These are phyloP conservation scores for Lachancea fermentati DNA, from an alignment of 805 yeast genomes.

Conservation along the genomic window DNA sequence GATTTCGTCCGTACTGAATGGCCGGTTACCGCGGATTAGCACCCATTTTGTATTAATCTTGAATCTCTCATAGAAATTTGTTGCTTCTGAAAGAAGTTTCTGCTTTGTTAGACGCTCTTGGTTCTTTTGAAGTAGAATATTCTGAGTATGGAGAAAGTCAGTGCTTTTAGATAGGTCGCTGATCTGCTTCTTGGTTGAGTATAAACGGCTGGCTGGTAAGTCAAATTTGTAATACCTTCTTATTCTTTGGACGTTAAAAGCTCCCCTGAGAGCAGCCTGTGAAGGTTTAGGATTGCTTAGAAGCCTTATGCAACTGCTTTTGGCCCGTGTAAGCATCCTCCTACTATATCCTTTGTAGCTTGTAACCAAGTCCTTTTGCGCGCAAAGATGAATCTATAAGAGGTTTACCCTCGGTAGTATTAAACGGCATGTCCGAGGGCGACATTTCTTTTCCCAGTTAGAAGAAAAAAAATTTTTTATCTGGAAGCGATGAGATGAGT, in stretches of 20 bases:
- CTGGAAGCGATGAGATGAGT: constrained; percentile 10
- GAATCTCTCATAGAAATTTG: constrained; percentile 40
- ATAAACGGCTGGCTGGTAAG: neutral
- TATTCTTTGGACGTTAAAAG: neutral
- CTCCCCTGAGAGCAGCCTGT: neutral
- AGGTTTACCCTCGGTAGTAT: neutral
- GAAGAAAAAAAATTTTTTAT: constrained; percentile 17
- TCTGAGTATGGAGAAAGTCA: constrained; percentile 22
- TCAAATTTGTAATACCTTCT: neutral
- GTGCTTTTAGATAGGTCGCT: constrained; percentile 18
- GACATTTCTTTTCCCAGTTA: neutral
- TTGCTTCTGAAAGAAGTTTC: constrained; percentile 37
- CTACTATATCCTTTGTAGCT: neutral
- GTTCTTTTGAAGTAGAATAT: constrained; percentile 18
- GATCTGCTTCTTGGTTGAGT: constrained; percentile 8
- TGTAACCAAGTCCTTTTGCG: neutral
- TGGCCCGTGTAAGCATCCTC: neutral
- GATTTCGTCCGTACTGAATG: constrained; percentile 82
- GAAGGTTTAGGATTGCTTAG: neutral
- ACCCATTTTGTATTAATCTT: constrained; percentile 67
- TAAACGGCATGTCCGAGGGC: neutral
- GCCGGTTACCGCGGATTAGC: constrained; percentile 68
- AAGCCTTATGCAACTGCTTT: neutral
- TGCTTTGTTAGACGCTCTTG: constrained; percentile 30
- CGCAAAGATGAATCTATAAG: neutral